Base-by-base conservation (phyloP, 129 eudicot species). In the Arctium minus region DNA sequence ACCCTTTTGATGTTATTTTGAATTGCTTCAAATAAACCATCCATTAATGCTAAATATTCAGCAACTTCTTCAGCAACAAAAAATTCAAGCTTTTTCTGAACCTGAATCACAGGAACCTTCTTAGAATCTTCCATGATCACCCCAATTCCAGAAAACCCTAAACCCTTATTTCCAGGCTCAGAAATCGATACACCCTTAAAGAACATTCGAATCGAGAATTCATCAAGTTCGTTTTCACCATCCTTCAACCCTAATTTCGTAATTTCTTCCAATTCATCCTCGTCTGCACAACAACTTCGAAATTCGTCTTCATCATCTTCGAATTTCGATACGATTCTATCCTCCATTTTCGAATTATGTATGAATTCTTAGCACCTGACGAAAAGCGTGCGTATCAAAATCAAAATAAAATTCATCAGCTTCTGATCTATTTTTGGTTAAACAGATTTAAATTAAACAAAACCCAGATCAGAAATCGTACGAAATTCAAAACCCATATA, bases 251-350 rank as follows among this genome's bases (percentile, higher is more conserved):
- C 86, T 46, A 48, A 86, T 17, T 83, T 73, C 30, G 32, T 72
- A 39, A 30, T 56, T 65, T 94, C 92, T 74, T 92, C 93, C 86
- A 88, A 40, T 73, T 91, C 93, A 48, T 85, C 89, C 83, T 86
- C 97, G 72, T 95, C 91, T 33, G 85, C 93, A 70, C 97, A 95
- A 88, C 98, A 95, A 78, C 98, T 95, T 31, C 90, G 73, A 81
- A 95, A 95, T 32, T 94, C 98, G 48, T 95, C 98, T 33, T 89
- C 97, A 18, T 92, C 98, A 39, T 92, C 97, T 79, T 85, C 97
- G 5, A 86, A 10, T 12, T 84, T 85, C 68, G 48, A 68, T 27
- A 32, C 32, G 30, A 79, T 42, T 76, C 36, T 32, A 72, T 56
- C 86, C 50, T 77, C 93, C 89, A 87, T 85, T 83, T 75, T 62